Base-by-base conservation (phyloP, 345 rosid genomes). In the Camelina hispida region DNA sequence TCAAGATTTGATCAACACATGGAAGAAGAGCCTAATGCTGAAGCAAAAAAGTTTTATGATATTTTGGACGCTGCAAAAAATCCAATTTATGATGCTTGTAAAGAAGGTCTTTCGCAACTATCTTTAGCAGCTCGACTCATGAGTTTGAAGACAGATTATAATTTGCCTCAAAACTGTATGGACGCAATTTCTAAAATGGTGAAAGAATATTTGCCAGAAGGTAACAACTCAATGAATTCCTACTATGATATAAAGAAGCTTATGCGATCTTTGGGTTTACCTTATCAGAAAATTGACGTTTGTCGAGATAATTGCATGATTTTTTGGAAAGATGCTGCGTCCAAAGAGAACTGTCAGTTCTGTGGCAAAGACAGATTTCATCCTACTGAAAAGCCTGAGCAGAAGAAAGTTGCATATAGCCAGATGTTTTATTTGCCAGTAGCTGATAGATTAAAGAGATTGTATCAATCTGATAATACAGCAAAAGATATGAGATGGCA, bases 401-500 rank as follows among this genome's bases (percentile, higher is more conserved):
- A 30, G 12, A 66, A 47, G 32, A 46, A 32, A 46, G 22, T 28
- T 46, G 42, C 53, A 14, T 42, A 63, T 15, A 14, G 18, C 4
- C 13, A 22, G 9, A 62, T 62, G 68, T 62, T 62, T 28, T 65
- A 46, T 34, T 65, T 65, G 51, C 16, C 69, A 2, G 3, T 48
- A 6, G n/a, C 9, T 0, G 43, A 47, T n/a, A 25, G 43, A 47
- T 5, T 47, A 9, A 65, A 32, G 43, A 65, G 69, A 43, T 11
- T 65, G 34, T 65, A 65, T 47, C 38, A 30, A 6, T 48, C 28
- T 5, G 1, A 28, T 0, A 65, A 47, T 42, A 28, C 20, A 5
- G 16, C 69, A 65, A 23, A n/a, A 47, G 7, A 46, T 30, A 65
- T 65, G 56, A 44, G 69, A 30, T 47, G 56, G 18, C 23, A 65